Base-by-base conservation (phyloP, 2,329 filamentous ascomycete species). In the Aspergillus versicolor region DNA sequence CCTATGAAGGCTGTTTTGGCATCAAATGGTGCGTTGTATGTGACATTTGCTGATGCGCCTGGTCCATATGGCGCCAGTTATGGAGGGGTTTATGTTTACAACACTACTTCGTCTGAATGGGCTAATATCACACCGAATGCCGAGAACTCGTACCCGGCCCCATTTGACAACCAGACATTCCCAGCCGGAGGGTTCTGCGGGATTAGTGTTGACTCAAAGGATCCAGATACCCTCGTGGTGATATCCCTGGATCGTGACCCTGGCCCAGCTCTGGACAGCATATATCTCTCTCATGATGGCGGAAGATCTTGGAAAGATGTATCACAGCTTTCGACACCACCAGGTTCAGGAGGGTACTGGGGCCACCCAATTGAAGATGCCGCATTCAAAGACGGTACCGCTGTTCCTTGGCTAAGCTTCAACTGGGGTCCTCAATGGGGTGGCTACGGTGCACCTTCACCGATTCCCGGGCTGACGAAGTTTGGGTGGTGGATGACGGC, bases 401-500 rank as follows among this genome's bases (percentile, higher is more conserved):
- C 12, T 13, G 59, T 61, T 27, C 51, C 52, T 4, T 61, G 59
- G 59, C 37, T 61, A 34, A 61, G 59, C 42, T 61, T 61, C 53
- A 59, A 61, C 41, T 61, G 59, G 59, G 56, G 59, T 1, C 59
- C 56, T 34, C 56, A 54, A 24, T 61, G 59, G 59, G 56, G 56
- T 13, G 59, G 59, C 6, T 61, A 61, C 27, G 59, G 59, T 30
- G 59, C 59, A 5, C 59, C 59, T 0, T 61, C 59, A 5, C 59
- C 59, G 21, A 46, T 61, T 37, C 41, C 24, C 7, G 59, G 59
- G 17, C 19, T 61, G 57, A 57, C 59, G n/a, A 61, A 61, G 49
- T 51, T 61, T 32, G 59, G 59, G 37, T 61, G 59, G 59, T 61
- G 59, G 59, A 61, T 61, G 53, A 59, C 59, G 12, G 59, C 59